Evolutionary conservation across 331 rosid species (phyloP), one percentile per base, ranked within the genome.

Genomic region (Acacia pycnantha): DNA sequence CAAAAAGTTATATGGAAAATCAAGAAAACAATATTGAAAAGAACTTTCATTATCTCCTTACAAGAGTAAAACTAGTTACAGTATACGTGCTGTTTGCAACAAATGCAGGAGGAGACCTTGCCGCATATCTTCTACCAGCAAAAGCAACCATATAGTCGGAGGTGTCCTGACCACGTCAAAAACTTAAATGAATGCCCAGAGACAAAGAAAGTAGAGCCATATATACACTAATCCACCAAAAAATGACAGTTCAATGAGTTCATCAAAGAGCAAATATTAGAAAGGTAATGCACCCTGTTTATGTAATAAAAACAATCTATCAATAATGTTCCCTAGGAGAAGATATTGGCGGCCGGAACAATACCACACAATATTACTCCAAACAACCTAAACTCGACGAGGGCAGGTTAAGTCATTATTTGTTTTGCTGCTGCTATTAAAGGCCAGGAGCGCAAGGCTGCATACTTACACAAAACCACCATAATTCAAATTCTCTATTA

Each of bases 111-210:
- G 69, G 91, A 62, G 97, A 91, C 79, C 94, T 88, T 76, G 97
- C 97, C 18, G 95, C 97, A 70, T 93, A 93, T 74, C 82, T 93
- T 72, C 90, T 74, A 40, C 97, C 97, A 59, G 93, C 92, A 84
- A 88, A 88, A 31, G 84, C 91, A 83, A 88, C 91, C 90, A 88
- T 86, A 79, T 76, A 82, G 51, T 58, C 76, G 26, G 79, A 73
- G 4, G 85, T 11, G 43, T 88, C 91, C 91, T 86, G 77, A 18
- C 15, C 64, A 68, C n/a, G n/a, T 43, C 61, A 24, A 51, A 68
- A 24, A 19, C 35, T 51, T 9, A 31, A 29, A 50, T 29, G 65
- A 73, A 46, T 47, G 40, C 65, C 46, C 77, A 46, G n/a, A 71
- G 37, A 46, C 40, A 70, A 35, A 15, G 4, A 71, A 22, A 71